phyloP scores from a whole-genome alignment of 2,329 filamentous ascomycete genomes.

The Emmonsiellopsis sp. region DNA sequence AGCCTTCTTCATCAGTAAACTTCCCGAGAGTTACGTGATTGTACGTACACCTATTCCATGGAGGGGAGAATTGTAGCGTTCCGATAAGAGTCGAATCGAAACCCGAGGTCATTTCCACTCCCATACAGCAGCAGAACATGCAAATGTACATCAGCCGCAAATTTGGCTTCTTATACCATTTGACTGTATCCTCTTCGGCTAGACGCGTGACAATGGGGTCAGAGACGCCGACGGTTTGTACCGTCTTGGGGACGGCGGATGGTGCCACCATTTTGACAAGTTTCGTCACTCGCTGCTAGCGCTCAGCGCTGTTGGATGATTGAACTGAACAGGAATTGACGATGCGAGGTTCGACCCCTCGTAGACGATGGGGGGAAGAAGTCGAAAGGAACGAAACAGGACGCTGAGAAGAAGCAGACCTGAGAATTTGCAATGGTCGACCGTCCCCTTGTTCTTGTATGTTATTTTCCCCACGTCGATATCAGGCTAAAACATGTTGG shows the following conservation, averaged over 20 bases:
- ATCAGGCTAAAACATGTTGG: background rate
- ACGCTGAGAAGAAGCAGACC: background rate
- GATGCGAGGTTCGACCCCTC: background rate
- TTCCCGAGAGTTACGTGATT: background rate
- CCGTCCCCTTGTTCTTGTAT: background rate
- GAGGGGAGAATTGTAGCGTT: conserved; percentile 32
- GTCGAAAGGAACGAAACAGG: background rate
- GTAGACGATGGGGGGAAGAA: background rate
- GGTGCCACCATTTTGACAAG: background rate
- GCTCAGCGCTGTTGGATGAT: too few species aligned
- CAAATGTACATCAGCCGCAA: conserved; percentile 48
- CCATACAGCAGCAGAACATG: conserved; percentile 53
- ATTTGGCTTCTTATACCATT: conserved; percentile 53
- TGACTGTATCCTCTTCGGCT: background rate
- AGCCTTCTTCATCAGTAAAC: conserved; percentile 5
- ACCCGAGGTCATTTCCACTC: conserved; percentile 54
- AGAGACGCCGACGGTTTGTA: background rate
- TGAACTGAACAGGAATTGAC: background rate
- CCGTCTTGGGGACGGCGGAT: background rate
- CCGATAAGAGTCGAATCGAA: conserved; percentile 48
- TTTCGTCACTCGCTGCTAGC: too few species aligned
- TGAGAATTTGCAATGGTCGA: background rate
- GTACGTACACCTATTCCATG: conserved; percentile 30
- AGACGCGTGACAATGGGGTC: conserved; percentile 4
- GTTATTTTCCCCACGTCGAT: background rate